A percentile compares a stretch with the other conserved stretches of the same genome.
Evolutionary conservation across 148 eudicot species (phyloP).

Genomic region (Camellia sinensis): DNA sequence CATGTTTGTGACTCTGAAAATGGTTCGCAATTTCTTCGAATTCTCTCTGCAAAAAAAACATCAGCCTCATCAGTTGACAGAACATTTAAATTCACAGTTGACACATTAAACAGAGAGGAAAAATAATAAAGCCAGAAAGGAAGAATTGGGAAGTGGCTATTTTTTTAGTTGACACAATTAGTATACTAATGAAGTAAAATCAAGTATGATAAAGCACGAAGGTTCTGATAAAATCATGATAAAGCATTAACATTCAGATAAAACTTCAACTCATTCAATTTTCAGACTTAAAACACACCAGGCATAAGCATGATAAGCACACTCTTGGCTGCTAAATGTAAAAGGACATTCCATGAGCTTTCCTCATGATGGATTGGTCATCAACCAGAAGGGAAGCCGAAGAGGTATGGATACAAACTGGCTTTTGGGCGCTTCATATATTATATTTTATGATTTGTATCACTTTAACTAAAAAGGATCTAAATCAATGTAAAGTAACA

Average conservation of each 20-base stretch:
- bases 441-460: not conserved
- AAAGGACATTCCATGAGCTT: not conserved
- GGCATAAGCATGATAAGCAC: not conserved
- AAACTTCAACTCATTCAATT: not conserved
- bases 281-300: slow-evolving; percentile 2
- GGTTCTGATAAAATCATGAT: not conserved
- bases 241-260: not conserved
- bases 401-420: not conserved
- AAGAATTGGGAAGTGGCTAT: too few relatives aligned
- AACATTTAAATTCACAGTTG: slow-evolving; percentile 3
- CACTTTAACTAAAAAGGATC: too few relatives aligned
- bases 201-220: not conserved
- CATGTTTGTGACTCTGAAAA: slow-evolving; percentile 63
- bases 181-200: not conserved
- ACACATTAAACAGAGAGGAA: not conserved
- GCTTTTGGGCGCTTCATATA: not conserved
- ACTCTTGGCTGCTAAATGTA: not conserved
- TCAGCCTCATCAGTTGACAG: not conserved
- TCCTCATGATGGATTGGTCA: not conserved
- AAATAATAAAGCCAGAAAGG: not conserved
- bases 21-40: slow-evolving; percentile 79
- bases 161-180: not conserved
- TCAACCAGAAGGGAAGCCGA: not conserved
- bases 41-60: slow-evolving; percentile 55
- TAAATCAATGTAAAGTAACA: too few relatives aligned